Evolutionary conservation across 1,284 basidiomycete genomes (phyloP).

Genomic region (Tilletia caries): DNA sequence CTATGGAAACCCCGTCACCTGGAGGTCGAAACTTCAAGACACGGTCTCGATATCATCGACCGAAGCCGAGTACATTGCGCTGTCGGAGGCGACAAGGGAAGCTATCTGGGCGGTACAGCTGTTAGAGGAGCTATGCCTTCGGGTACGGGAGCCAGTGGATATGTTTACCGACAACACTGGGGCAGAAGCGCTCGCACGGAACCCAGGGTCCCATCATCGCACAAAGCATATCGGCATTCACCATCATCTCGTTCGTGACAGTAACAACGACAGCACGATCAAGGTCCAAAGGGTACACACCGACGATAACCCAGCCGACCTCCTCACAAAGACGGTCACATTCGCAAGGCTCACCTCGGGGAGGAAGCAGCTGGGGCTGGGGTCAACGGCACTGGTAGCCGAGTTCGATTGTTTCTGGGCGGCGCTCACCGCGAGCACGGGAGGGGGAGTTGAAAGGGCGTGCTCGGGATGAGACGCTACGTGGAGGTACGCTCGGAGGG

Average conservation of each 20-base stretch:
- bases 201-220: neutral
- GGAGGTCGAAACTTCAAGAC: neutral
- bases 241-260: neutral
- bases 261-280: neutral
- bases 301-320: neutral
- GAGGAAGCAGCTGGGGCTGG: too few relatives aligned
- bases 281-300: neutral
- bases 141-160: neutral
- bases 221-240: constrained; percentile 4
- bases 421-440: too few relatives aligned
- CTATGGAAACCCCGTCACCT: neutral
- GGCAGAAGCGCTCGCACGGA: neutral
- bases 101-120: neutral
- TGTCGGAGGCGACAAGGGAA: neutral
- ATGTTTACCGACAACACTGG: constrained; percentile 1
- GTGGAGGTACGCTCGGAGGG: too few relatives aligned
- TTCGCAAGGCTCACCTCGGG: too few relatives aligned
- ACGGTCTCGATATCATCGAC: neutral
- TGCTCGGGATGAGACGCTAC: too few relatives aligned
- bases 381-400: too few relatives aligned
- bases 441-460: too few relatives aligned
- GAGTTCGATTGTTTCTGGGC: too few relatives aligned
- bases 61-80: constrained; percentile 6
- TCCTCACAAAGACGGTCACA: neutral
- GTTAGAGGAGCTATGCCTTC: neutral